Conservation (phyloP, 164 flowering plant genomes). For the Pachysandra terminalis region DNA sequence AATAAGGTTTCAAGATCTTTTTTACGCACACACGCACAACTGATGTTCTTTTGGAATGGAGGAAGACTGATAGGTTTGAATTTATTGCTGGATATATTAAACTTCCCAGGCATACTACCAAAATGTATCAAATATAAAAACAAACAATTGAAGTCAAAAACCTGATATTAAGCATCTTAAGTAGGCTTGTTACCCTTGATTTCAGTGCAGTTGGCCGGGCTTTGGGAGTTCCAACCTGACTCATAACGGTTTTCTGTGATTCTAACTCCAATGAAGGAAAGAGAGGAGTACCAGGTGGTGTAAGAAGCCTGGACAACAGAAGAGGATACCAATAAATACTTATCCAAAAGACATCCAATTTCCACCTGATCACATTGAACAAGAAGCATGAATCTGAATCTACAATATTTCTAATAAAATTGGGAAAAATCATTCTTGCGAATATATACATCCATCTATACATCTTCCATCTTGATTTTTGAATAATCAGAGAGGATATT, state of each 20-base stretch:
- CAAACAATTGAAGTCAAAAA: neutral
- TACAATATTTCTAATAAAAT: neutral
- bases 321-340: neutral
- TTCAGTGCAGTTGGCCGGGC: slow-evolving; percentile 54
- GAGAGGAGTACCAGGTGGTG: slow-evolving; percentile 91
- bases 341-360: too few species aligned
- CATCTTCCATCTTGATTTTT: neutral
- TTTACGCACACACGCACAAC: too few species aligned
- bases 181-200: slow-evolving; percentile 49
- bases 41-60: too few species aligned
- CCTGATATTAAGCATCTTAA: neutral
- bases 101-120: neutral
- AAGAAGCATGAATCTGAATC: neutral
- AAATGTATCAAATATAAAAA: neutral
- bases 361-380: neutral
- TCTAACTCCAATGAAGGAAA: slow-evolving; percentile 79
- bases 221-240: slow-evolving; percentile 51
- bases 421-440: neutral
- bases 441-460: neutral
- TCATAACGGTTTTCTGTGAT: slow-evolving; percentile 43
- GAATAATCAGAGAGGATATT: too few species aligned
- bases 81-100: too few species aligned
- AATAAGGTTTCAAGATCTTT: neutral
- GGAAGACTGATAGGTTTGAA: neutral
- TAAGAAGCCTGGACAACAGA: slow-evolving; percentile 73